Base-by-base conservation (phyloP, 2,329 filamentous ascomycete species). In the Pyrenophora teres region DNA sequence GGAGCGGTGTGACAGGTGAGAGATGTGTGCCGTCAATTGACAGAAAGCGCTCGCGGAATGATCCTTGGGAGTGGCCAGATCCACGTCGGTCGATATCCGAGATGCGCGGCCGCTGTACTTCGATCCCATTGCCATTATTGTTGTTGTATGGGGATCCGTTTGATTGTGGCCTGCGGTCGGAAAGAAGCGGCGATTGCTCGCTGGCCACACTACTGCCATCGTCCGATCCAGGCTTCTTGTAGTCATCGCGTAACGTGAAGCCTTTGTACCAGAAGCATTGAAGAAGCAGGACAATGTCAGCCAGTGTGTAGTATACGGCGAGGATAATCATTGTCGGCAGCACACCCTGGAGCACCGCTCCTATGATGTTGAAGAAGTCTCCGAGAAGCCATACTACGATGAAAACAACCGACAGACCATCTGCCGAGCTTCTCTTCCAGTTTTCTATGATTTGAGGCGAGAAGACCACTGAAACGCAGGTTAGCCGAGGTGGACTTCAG, bases 231-330 rank as follows among this genome's bases (percentile, higher is more conserved):
- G 62, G 56, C 32, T 57, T 69, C 27, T 54, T 59, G 25, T 69
- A 63, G 18, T 67, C 52, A 43, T 77, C 76, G 8, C 57, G 65
- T 12, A 78, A 56, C 1, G 71, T 76, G 59, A 96, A 94, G 3
- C 92, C 92, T 45, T 90, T 86, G 74, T 99, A 99, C 78, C 96
- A 97, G 78, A 97, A 96, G 74, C 90, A 96, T 76, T 99, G 94
- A 0, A 80, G 82, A 0, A 97, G 79, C 1, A 99, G 81, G 1
- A 97, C 91, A 36, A 97, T 83, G 69, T 97, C 93, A 54, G 92
- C 92, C 32, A 96, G 81, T 13, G 92, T 95, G 72, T 97, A 96
- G 74, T 96, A 96, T 13, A 96, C 83, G 10, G 92, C 92, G n/a
- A 97, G 80, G 46, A 96, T 96, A 56, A 90, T 87, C 92, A 97